Evolutionary conservation across 345 rosid genomes (phyloP).

Genomic region (Lagerstroemia speciosa): DNA sequence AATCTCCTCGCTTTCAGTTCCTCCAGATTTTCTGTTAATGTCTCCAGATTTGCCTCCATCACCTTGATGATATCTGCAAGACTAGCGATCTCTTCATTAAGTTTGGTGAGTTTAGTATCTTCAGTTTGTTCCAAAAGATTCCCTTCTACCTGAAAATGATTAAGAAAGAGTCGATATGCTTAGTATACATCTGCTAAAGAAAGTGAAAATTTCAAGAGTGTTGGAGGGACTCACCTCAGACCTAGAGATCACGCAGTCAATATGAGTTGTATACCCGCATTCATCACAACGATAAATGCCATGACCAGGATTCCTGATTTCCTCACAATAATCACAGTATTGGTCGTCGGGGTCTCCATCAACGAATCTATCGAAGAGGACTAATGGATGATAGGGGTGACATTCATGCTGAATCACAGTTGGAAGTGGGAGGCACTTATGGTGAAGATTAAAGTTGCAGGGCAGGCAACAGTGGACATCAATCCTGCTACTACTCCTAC

Average conservation of each 20-base stretch:
- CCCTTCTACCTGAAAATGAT: too few relatives aligned
- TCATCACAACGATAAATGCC: background rate
- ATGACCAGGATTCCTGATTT: background rate
- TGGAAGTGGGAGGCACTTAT: background rate
- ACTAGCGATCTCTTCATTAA: too few relatives aligned
- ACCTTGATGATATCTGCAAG: too few relatives aligned
- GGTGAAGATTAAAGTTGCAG: constrained; percentile 1
- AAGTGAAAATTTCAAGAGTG: too few relatives aligned
- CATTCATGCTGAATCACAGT: background rate
- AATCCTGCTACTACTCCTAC: background rate
- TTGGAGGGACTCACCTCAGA: too few relatives aligned
- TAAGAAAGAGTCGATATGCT: too few relatives aligned
- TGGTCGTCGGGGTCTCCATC: background rate
- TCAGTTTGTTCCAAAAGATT: too few relatives aligned
- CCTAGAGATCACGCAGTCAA: background rate
- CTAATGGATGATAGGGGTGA: background rate
- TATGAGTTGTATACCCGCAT: background rate
- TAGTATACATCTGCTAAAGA: too few relatives aligned
- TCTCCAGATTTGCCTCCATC: too few relatives aligned
- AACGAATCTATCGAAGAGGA: background rate
- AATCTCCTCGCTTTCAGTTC: too few relatives aligned
- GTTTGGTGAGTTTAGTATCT: too few relatives aligned
- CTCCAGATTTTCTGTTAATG: too few relatives aligned
- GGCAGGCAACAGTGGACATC: background rate
- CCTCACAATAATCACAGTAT: background rate